These are phyloP conservation scores for Xylaria multiplex DNA, from an alignment of 2,329 filamentous ascomycete genomes.

Conservation along the genomic window DNA sequence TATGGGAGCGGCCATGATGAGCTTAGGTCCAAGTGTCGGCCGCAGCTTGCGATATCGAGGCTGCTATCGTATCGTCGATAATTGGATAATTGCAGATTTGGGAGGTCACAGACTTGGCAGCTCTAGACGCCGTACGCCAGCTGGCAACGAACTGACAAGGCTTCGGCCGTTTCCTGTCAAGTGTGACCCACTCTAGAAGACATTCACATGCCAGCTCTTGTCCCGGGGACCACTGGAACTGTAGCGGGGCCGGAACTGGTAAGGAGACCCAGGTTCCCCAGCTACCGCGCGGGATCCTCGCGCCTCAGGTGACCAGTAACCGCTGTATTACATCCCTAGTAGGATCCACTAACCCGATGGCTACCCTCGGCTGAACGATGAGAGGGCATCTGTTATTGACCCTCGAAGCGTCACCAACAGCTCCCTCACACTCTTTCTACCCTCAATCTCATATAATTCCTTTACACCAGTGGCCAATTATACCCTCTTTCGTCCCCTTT, in stretches of 20 bases:
- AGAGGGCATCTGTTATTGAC: background rate
- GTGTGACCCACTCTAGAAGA: slow-evolving; percentile 1
- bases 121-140: background rate
- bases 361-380: slow-evolving; percentile 39
- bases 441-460: background rate
- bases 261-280: background rate
- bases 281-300: background rate
- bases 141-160: slow-evolving; percentile 20
- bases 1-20: slow-evolving; percentile 47
- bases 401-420: slow-evolving; percentile 26
- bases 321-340: slow-evolving; percentile 9
- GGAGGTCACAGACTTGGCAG: slow-evolving; percentile 2
- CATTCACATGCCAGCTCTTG: slow-evolving; percentile 31
- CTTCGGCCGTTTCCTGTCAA: background rate
- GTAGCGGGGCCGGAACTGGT: slow-evolving; percentile 4
- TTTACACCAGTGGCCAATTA: background rate
- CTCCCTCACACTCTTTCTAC: background rate
- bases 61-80: background rate
- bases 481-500: background rate
- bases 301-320: slow-evolving; percentile 10
- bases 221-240: background rate
- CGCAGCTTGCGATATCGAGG: slow-evolving; percentile 21
- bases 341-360: slow-evolving; percentile 24
- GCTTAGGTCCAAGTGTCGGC: slow-evolving; percentile 6
- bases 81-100: slow-evolving; percentile 23